Percentiles rank a stretch among this genome's conserved stretches.
These are phyloP conservation scores for Dactylellina cionopaga DNA, from an alignment of 2,329 filamentous ascomycete genomes.

Conservation along the genomic window DNA sequence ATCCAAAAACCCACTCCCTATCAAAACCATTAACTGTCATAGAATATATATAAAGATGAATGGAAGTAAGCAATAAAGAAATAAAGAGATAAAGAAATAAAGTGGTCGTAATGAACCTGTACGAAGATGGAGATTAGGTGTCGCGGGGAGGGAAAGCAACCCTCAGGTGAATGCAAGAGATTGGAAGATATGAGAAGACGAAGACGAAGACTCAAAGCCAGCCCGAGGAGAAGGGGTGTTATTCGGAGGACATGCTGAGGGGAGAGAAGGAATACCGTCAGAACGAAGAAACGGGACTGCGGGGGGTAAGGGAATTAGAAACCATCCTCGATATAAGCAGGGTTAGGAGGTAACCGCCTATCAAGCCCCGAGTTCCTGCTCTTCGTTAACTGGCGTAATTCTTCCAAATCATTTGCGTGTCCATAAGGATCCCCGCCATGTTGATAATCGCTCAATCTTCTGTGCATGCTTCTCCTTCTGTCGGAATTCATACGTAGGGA, in stretches of 20 bases:
- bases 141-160: conserved; percentile 28
- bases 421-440: conserved; percentile 26
- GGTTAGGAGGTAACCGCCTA: conserved; percentile 48
- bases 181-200: conserved; percentile 36
- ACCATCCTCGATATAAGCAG: conserved; percentile 45
- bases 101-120: conserved; percentile 24
- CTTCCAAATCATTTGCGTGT: conserved; percentile 40
- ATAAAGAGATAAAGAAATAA: conserved; percentile 32
- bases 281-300: background rate
- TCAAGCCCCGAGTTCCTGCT: conserved; percentile 46
- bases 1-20: conserved; percentile 42
- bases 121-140: conserved; percentile 1
- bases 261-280: background rate
- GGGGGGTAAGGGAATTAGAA: conserved; percentile 12
- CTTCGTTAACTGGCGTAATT: conserved; percentile 47
- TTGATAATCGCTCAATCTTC: conserved; percentile 47
- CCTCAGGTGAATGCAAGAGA: conserved; percentile 38
- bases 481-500: conserved; percentile 52
- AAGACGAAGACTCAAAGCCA: conserved; percentile 50
- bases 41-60: conserved; percentile 41
- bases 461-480: conserved; percentile 47
- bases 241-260: background rate
- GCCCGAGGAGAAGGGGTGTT: background rate
- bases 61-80: conserved; percentile 29
- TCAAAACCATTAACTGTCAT: conserved; percentile 44